Evolutionary conservation across 2,329 filamentous ascomycete genomes (phyloP).

Genomic region (Onygena corvina): DNA sequence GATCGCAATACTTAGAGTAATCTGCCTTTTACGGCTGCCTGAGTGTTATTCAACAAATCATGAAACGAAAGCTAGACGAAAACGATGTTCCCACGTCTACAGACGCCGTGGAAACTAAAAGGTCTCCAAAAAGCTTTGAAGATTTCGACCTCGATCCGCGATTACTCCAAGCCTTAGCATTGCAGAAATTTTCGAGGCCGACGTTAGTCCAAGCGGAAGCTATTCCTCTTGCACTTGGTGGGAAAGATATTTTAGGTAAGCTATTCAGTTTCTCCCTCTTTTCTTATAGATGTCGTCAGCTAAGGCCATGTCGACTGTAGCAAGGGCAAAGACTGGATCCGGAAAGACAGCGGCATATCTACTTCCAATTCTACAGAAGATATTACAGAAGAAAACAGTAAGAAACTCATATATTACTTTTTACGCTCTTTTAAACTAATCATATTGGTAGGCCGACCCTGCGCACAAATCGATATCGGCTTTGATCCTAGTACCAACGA

Average conservation of each 20-base stretch:
- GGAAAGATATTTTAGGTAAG: slow-evolving; percentile 66
- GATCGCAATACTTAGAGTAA: not conserved
- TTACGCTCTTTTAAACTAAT: slow-evolving; percentile 25
- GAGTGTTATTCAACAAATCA: slow-evolving; percentile 17
- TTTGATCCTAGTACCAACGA: slow-evolving; percentile 87
- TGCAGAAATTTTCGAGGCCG: slow-evolving; percentile 71
- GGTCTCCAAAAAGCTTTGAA: slow-evolving; percentile 50
- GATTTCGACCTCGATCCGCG: slow-evolving; percentile 71
- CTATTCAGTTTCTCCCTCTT: not conserved
- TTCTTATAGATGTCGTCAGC: not conserved
- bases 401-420: slow-evolving; percentile 12
- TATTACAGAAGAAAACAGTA: slow-evolving; percentile 66
- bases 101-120: slow-evolving; percentile 18
- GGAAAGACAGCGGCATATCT: slow-evolving; percentile 97
- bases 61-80: slow-evolving; percentile 41
- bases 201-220: slow-evolving; percentile 81
- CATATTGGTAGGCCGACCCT: slow-evolving; percentile 48
- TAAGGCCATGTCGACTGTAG: slow-evolving; percentile 28
- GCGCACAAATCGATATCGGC: slow-evolving; percentile 47
- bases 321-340: slow-evolving; percentile 86
- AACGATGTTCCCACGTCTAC: slow-evolving; percentile 36
- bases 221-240: slow-evolving; percentile 76
- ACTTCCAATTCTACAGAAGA: slow-evolving; percentile 72
- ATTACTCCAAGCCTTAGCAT: slow-evolving; percentile 71
- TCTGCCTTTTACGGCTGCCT: not conserved